Conservation (phyloP, 2,329 filamentous ascomycete species). For the Triangularia setosa region DNA sequence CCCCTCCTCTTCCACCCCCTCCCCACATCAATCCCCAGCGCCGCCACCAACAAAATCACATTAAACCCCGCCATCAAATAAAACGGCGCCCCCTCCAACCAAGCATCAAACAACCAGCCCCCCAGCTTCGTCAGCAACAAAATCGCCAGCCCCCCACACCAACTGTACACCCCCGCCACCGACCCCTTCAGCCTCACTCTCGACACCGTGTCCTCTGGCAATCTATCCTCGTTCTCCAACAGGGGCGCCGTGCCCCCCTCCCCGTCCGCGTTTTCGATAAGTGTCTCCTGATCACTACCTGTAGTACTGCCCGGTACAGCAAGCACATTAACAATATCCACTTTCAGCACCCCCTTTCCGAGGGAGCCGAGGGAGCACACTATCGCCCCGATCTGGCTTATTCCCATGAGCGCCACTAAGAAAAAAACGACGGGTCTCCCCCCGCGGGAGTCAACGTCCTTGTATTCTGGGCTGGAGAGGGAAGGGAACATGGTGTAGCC, state of each 20-base stretch:
- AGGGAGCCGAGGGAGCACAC: constrained; percentile 91
- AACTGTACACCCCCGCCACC: constrained; percentile 89
- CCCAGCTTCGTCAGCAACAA: constrained; percentile 87
- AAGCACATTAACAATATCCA: constrained; percentile 34
- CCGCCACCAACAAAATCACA: constrained; percentile 60
- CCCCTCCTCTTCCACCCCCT: constrained; percentile 26
- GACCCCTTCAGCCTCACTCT: constrained; percentile 75
- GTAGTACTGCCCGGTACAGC: constrained; percentile 19
- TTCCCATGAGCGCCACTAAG: constrained; percentile 74
- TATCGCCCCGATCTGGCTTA: constrained; percentile 94
- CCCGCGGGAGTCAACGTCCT: constrained; percentile 58
- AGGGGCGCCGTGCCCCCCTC: constrained; percentile 39
- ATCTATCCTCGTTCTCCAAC: constrained; percentile 29
- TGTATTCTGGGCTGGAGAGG: constrained; percentile 73
- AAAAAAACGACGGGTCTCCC: constrained; percentile 68
- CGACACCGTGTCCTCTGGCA: constrained; percentile 35
- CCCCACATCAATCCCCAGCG: constrained; percentile 47
- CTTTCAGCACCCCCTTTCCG: constrained; percentile 69
- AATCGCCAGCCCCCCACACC: constrained; percentile 87
- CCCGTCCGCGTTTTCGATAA: constrained; percentile 22
- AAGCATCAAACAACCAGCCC: constrained; percentile 76
- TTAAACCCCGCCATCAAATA: constrained; percentile 94
- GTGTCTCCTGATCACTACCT: constrained; percentile 32
- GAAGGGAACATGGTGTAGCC: constrained; percentile 75
- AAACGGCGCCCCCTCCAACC: constrained; percentile 76